Evolutionary conservation across 208 protist species (phyloP).

Genomic region (Leishmania amazonensis): DNA sequence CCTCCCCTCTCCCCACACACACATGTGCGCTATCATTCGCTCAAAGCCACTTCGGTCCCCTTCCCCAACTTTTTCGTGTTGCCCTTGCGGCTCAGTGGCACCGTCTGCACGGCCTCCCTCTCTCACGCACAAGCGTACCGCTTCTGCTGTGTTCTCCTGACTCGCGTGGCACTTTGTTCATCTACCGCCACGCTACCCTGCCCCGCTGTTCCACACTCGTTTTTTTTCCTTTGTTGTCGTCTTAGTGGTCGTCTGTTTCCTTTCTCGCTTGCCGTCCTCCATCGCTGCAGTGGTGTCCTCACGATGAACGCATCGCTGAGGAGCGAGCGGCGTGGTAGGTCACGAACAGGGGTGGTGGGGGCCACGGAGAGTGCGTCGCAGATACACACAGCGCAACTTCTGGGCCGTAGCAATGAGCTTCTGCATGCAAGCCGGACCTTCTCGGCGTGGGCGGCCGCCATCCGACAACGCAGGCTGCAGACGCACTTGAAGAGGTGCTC

Average conservation of each 20-base stretch:
- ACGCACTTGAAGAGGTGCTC: conserved; percentile 72
- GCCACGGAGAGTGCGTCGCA: conserved; percentile 13
- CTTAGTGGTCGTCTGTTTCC: not conserved
- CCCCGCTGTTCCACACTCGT: not conserved
- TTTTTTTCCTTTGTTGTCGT: no score
- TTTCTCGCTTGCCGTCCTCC: not conserved
- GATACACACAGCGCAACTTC: conserved; percentile 6
- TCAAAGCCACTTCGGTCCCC: not conserved
- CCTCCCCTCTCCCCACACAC: not conserved
- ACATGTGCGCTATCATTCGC: not conserved
- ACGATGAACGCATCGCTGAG: not conserved
- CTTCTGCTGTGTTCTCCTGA: not conserved
- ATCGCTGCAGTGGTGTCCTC: not conserved
- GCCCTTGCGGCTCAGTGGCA: no score
- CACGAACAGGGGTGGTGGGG: conserved; percentile 3
- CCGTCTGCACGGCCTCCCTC: not conserved
- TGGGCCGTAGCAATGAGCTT: conserved; percentile 28
- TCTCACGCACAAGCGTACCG: not conserved
- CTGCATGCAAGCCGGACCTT: conserved; percentile 27
- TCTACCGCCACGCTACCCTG: no score
- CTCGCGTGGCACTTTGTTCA: not conserved
- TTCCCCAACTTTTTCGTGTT: not conserved
- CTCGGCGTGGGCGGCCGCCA: conserved; percentile 39
- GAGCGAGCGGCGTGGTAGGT: not conserved
- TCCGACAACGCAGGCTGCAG: conserved; percentile 36